Evolutionary conservation across 2,329 filamentous ascomycete species (phyloP).

Genomic region (Cladorrhinum sp.): DNA sequence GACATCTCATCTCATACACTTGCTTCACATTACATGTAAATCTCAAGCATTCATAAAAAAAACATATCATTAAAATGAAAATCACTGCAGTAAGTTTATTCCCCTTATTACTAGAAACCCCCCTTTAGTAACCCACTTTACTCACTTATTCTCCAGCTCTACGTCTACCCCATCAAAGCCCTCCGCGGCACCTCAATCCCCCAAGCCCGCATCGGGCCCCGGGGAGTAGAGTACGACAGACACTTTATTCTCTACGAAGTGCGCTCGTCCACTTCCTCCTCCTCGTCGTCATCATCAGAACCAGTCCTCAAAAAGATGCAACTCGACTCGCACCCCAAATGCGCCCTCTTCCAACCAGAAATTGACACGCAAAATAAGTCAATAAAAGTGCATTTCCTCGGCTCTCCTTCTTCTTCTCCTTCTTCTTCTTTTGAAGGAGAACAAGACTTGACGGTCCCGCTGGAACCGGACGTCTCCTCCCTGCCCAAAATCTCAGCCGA

Average conservation of each 20-base stretch:
- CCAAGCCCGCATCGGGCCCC: constrained; percentile 52
- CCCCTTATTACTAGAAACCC: not conserved
- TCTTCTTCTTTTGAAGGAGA: constrained; percentile 37
- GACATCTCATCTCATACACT: not conserved
- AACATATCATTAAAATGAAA: constrained; percentile 20
- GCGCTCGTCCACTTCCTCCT: not conserved
- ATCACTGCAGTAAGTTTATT: constrained; percentile 21
- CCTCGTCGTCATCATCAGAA: not conserved
- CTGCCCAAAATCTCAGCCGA: constrained; percentile 51
- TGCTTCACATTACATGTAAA: not conserved
- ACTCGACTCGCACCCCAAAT: constrained; percentile 54
- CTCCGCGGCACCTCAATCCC: constrained; percentile 59
- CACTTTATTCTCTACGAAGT: constrained; percentile 67
- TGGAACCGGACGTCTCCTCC: constrained; percentile 48
- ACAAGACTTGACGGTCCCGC: constrained; percentile 50
- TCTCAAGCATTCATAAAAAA: too few relatives aligned
- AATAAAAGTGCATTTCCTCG: constrained; percentile 44
- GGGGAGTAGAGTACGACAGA: constrained; percentile 65
- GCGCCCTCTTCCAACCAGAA: constrained; percentile 63
- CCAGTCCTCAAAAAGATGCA: constrained; percentile 56
- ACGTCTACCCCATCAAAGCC: constrained; percentile 72
- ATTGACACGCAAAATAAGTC: constrained; percentile 37
- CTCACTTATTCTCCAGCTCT: constrained; percentile 46
- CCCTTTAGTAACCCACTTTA: not conserved
- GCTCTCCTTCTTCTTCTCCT: constrained; percentile 9